These are phyloP conservation scores for Arachis hypogaea DNA, from an alignment of 306 rosid species.

Conservation along the genomic window DNA sequence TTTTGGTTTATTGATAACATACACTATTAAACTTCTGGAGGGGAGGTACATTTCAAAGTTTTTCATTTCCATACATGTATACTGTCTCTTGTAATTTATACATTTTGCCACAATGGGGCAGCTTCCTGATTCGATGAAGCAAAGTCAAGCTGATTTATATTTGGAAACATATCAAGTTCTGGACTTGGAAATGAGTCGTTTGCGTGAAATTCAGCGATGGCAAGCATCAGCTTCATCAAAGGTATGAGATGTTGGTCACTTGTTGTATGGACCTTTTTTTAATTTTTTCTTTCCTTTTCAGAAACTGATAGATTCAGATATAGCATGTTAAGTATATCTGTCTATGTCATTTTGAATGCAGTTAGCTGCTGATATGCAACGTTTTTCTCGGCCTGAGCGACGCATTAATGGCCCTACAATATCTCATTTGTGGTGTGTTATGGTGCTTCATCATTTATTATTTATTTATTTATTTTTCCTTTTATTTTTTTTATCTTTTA, in stretches of 20 bases:
- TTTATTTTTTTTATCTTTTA: neutral
- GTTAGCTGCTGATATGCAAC: constrained; percentile 99
- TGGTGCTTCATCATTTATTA: constrained; percentile 1
- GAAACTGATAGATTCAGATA: constrained; percentile 28
- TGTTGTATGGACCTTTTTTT: constrained; percentile 8
- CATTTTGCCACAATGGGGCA: constrained; percentile 43
- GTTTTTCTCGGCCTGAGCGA: constrained; percentile 97
- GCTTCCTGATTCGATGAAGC: constrained; percentile 99
- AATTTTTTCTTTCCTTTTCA: neutral
- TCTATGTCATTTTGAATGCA: constrained; percentile 49
- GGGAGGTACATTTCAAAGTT: constrained; percentile 31
- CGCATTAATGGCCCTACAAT: constrained; percentile 96
- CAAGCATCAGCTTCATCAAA: constrained; percentile 95
- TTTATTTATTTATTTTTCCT: neutral
- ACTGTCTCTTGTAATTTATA: constrained; percentile 25
- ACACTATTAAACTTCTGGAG: constrained; percentile 23
- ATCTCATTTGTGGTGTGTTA: constrained; percentile 87
- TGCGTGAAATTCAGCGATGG: constrained; percentile 97
- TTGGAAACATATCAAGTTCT: constrained; percentile 96
- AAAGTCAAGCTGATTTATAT: constrained; percentile 97
- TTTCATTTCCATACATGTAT: constrained; percentile 28
- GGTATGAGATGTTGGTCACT: constrained; percentile 44
- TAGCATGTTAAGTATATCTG: constrained; percentile 29
- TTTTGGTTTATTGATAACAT: constrained; percentile 25
- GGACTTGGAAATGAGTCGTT: constrained; percentile 98